Base-by-base conservation (phyloP, 1,284 basidiomycete genomes). In the Cryptococcus wingfieldii region DNA sequence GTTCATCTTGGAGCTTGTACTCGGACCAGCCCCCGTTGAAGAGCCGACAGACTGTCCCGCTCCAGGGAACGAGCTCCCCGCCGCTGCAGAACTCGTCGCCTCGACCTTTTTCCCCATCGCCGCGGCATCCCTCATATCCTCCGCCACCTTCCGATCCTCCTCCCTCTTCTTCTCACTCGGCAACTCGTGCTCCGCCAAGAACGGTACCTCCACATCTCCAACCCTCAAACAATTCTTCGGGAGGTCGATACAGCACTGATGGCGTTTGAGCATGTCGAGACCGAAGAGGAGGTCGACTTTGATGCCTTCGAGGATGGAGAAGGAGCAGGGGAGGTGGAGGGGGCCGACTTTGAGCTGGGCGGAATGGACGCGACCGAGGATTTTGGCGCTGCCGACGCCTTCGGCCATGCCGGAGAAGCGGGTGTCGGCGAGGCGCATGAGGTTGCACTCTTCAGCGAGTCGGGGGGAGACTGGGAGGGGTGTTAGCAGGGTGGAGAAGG, bases 251-350 rank as follows among this genome's bases (percentile, higher is more conserved):
- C 85, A 88, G 9, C 93, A 94, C 74, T 97, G 93, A 71, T 97
- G 91, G 1, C 93, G 88, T 77, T 95, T 98, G 54, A 98, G 84
- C 96, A 98, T 98, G 80, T 98, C 95, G 18, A 98, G 82, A 5
- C 95, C 96, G 52, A 98, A 89, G 2, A 98, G 81, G 19, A 98
- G 84, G 67, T 98, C 95, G 42, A 98, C 92, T 54, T 88, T 86
- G 37, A 86, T 84, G 25, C 93, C 93, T 82, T 98, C 95, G 83
- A 98, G 89, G 62, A 98, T 87, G 1, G 92, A 95, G 74, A 98
- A 93, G 0, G 91, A 86, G 71, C 95, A 97, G 0, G 93, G 87
- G 10, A 98, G 81, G 78, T 84, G 82, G 31, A 98, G 79, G 68
- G 87, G 85, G 8, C 86, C 85, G 31, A 98, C 77, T 74, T 92